Conservation (phyloP, 2,329 filamentous ascomycete genomes). For the Grosmannia huntii region DNA sequence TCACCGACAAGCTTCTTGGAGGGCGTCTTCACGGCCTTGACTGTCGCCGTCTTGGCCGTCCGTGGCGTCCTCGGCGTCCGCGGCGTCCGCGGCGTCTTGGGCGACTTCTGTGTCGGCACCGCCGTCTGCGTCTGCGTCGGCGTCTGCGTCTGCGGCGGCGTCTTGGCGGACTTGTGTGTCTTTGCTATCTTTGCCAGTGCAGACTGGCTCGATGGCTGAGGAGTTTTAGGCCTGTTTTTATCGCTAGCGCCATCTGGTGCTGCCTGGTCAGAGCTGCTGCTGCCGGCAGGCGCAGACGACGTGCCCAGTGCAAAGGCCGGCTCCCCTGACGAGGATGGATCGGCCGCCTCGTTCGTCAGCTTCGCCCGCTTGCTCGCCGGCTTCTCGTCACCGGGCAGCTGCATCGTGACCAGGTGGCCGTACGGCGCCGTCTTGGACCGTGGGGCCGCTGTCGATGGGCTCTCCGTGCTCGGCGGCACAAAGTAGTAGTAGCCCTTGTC, state of each 20-base stretch:
- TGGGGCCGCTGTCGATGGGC: constrained; percentile 27
- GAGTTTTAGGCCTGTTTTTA: neutral
- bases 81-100: constrained; percentile 4
- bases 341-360: constrained; percentile 11
- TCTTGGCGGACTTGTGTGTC: constrained; percentile 6
- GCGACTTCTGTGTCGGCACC: neutral
- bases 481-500: constrained; percentile 42
- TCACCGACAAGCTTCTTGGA: neutral
- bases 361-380: constrained; percentile 26
- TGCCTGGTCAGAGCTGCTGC: neutral
- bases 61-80: neutral
- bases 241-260: neutral
- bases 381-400: constrained; percentile 18
- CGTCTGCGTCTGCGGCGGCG: constrained; percentile 2
- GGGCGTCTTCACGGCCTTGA: constrained; percentile 4
- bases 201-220: neutral
- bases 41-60: neutral
- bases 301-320: neutral
- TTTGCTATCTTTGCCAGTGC: constrained; percentile 10
- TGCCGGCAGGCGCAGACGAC: neutral
- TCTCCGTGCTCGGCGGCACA: constrained; percentile 32
- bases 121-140: constrained; percentile 2
- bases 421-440: constrained; percentile 38
- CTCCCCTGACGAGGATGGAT: neutral
- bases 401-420: constrained; percentile 29